Base-by-base conservation (phyloP, 495 filamentous ascomycete genomes). In the Geoglossum glabrum region DNA sequence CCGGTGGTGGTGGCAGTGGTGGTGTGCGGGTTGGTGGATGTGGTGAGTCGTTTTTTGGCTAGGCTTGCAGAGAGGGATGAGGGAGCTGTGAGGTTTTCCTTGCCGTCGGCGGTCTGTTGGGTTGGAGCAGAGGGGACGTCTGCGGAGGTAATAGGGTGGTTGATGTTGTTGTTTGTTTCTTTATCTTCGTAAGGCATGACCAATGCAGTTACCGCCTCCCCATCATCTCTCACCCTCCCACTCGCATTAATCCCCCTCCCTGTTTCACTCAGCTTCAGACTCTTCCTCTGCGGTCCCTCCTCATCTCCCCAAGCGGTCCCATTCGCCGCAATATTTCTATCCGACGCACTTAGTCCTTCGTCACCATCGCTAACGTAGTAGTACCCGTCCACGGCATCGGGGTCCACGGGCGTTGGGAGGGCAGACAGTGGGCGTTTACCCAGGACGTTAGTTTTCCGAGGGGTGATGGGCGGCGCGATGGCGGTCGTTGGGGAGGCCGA, bases 401-500 rank as follows among this genome's bases (percentile, higher is more conserved):
- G 25, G n/a, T 55, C 52, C 6, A 34, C 13, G n/a, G 52, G 52
- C 1, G 28, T 55, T 6, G 52, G 52, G 7, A 55, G 52, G 1
- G 21, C 52, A 34, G 52, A 28, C 3, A 55, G 23, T 5, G 52
- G 25, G 28, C 52, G 52, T 23, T 55, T 55, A 3, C 51, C 51
- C 6, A 54, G 51, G 51, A 54, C 51, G 26, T 28, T 47, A 17
- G 43, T n/a, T 17, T 54, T 21, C 6, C 51, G 51, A 6, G 51
- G 51, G 28, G 31, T 34, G 31, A 25, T 10, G 28, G 3, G 25
- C 10, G 28, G 23, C 15, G 43, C 15, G 21, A 15, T 21, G 46
- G 46, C n/a, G 26, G 5, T 13, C 0, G 6, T 49, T 45, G 10
- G 19, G 66, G 65, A 13, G 65, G 63, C 45, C 63, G 55, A 73